Conservation (phyloP, 805 yeast species). For the Wickerhamiella galacta region DNA sequence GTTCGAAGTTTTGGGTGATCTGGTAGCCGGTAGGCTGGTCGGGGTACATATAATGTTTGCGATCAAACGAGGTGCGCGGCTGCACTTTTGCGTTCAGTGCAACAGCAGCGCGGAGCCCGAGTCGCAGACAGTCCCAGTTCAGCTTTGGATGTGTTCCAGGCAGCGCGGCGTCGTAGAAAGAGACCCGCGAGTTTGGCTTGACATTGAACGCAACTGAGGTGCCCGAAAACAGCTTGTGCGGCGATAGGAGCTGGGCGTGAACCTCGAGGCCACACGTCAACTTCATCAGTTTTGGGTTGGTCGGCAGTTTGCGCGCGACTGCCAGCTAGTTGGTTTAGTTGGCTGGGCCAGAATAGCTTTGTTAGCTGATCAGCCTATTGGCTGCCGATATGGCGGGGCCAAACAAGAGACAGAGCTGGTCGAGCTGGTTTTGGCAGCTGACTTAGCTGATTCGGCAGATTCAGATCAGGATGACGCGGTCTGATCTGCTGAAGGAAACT, state of each 20-base stretch:
- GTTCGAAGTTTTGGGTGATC: slow-evolving; percentile 75
- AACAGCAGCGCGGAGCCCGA: slow-evolving; percentile 56
- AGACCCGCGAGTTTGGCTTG: slow-evolving; percentile 50
- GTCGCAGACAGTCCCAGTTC: slow-evolving; percentile 54
- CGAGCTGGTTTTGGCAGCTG: too few species aligned
- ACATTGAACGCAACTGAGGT: slow-evolving; percentile 22
- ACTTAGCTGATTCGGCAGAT: too few species aligned
- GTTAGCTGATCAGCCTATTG: too few species aligned
- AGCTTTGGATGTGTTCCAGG: slow-evolving; percentile 87
- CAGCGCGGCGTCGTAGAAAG: slow-evolving; percentile 67
- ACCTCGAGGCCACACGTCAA: slow-evolving; percentile 83
- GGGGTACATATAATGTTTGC: slow-evolving; percentile 91
- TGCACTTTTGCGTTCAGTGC: slow-evolving; percentile 49
- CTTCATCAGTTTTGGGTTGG: too few species aligned
- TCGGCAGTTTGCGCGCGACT: too few species aligned
- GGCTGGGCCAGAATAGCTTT: too few species aligned
- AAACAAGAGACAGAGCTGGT: too few species aligned
- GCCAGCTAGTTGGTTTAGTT: too few species aligned
- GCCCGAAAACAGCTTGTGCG: slow-evolving; percentile 57
- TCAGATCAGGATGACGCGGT: too few species aligned
- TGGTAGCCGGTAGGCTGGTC: slow-evolving; percentile 96
- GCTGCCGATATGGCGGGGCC: too few species aligned
- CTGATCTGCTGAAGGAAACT: too few species aligned
- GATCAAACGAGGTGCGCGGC: slow-evolving; percentile 51
- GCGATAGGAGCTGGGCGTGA: slow-evolving; percentile 73